These are phyloP conservation scores for Phytophthora nicotianae DNA, from an alignment of 352 stramenopile species.

Conservation along the genomic window DNA sequence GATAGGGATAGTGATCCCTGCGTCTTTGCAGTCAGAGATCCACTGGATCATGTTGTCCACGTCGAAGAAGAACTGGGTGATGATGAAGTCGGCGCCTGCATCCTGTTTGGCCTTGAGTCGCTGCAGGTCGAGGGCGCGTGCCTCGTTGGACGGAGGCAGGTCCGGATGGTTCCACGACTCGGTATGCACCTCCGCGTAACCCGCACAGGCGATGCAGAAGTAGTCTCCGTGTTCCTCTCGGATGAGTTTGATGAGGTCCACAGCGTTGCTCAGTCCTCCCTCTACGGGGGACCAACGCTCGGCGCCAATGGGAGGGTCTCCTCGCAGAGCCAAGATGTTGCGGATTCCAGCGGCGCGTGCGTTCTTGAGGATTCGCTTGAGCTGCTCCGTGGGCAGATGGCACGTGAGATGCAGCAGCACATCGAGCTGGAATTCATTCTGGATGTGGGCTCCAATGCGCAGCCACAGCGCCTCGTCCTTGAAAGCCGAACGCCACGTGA, in stretches of 20 bases:
- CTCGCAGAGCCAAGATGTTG: constrained; percentile 98
- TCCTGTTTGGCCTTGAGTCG: constrained; percentile 98
- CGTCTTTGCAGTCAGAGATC: constrained; percentile 91
- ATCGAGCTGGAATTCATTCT: constrained; percentile 87
- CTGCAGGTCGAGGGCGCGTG: constrained; percentile 90
- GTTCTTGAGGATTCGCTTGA: constrained; percentile 70
- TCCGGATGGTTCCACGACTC: constrained; percentile 88
- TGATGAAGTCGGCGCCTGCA: constrained; percentile 98
- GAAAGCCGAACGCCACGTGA: constrained; percentile 91
- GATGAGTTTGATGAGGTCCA: constrained; percentile 98
- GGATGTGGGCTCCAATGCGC: constrained; percentile 87
- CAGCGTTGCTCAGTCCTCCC: constrained; percentile 92
- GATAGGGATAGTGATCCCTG: constrained; percentile 95
- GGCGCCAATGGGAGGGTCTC: constrained; percentile 94
- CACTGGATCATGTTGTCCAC: constrained; percentile 96
- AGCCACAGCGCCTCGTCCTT: constrained; percentile 91
- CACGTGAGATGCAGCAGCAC: constrained; percentile 85
- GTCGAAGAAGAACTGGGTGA: constrained; percentile 99
- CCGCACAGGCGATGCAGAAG: constrained; percentile 97
- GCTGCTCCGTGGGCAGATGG: constrained; percentile 68
- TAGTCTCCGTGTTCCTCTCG: constrained; percentile 95
- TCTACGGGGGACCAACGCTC: constrained; percentile 86
- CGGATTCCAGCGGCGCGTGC: constrained; percentile 89
- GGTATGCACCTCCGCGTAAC: constrained; percentile 95
- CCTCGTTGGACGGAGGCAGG: constrained; percentile 77